Percentiles rank a stretch among this genome's conserved stretches.
Evolutionary conservation across 192 early-diverging fungal species (phyloP).

Genomic region (Umbelopsis sp.): DNA sequence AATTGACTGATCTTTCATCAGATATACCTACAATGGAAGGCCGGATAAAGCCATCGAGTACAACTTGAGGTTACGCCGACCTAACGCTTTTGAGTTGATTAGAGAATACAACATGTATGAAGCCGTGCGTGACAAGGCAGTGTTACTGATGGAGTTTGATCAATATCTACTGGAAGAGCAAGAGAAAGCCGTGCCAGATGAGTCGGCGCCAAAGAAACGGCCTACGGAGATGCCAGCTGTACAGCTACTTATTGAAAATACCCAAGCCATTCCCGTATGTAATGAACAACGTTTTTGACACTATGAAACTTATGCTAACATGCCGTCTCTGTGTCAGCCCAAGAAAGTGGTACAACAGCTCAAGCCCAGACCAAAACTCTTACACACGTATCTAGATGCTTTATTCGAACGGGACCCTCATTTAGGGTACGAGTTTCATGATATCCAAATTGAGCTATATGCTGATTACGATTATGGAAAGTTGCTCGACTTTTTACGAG

Average conservation of each 20-base stretch:
- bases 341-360: slow-evolving; percentile 75
- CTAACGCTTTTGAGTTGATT: slow-evolving; percentile 79
- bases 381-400: slow-evolving; percentile 93
- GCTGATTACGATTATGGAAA: slow-evolving; percentile 81
- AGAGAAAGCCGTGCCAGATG: slow-evolving; percentile 7
- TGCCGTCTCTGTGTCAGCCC: slow-evolving; percentile 39
- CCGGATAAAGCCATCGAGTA: slow-evolving; percentile 82
- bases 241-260: slow-evolving; percentile 80
- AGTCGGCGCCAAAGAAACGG: slow-evolving; percentile 23
- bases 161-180: slow-evolving; percentile 53
- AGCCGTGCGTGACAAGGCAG: slow-evolving; percentile 76
- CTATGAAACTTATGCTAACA: background rate
- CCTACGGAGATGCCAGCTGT: slow-evolving; percentile 61
- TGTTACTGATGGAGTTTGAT: slow-evolving; percentile 87
- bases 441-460: slow-evolving; percentile 87
- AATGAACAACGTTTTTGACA: background rate
- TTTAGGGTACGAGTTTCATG: slow-evolving; percentile 71
- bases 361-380: slow-evolving; percentile 50
- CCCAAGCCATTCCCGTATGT: slow-evolving; percentile 80
- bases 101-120: slow-evolving; percentile 78
- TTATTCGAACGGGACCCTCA: slow-evolving; percentile 75
- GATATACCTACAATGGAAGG: slow-evolving; percentile 69
- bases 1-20: slow-evolving; percentile 25
- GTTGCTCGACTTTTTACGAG: slow-evolving; percentile 84
- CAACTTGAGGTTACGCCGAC: slow-evolving; percentile 71